Evolutionary conservation across 2,329 filamentous ascomycete species (phyloP), one percentile per base, ranked within the genome.

Genomic region (Trichophaea hybrida): DNA sequence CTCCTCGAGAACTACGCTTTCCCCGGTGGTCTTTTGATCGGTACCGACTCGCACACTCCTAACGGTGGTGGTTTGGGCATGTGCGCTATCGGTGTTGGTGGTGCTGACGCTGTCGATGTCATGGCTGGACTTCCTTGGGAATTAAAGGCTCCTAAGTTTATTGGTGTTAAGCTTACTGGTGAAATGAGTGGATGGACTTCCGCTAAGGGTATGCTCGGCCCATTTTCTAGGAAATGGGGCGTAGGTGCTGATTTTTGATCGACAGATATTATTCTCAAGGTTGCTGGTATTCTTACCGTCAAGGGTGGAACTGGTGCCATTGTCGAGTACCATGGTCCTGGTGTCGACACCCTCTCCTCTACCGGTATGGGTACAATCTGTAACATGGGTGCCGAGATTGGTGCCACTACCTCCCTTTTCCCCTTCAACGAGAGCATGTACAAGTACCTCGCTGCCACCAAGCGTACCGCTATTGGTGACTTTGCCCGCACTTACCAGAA

Each of bases 1-100:
- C 76, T 97, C 65, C 82, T 97, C 61, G 93, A 98, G 79, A 97
- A 97, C 81, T 97, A 97, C 75, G 90, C 90, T 74, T 97, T 97
- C 85, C 93, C 93, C 67, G 93, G 93, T 81, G 91, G 85, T 81
- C 82, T 98, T 61, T 83, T 98, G 72, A 97, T 97, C 72, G 93
- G 93, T 74, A 97, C 91, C 69, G 91, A 97, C 75, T 95, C 89
- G 60, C 93, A 98, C 79, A 97, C 93, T 61, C 91, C 91, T 71
- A 98, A 98, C 73, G 91, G 82, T 71, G 91, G 91, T 79, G 91
- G 91, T 81, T 84, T 97, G 61, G 90, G 89, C 73, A 94, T 94
- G 85, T 83, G 81, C 70, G 87, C 88, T 62, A 95, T 97, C 72
- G 91, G 90, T 83, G 91, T 96, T 65, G 91, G 93, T 77, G 91